Conservation (phyloP, 306 rosid species). For the Vigna unguiculata region DNA sequence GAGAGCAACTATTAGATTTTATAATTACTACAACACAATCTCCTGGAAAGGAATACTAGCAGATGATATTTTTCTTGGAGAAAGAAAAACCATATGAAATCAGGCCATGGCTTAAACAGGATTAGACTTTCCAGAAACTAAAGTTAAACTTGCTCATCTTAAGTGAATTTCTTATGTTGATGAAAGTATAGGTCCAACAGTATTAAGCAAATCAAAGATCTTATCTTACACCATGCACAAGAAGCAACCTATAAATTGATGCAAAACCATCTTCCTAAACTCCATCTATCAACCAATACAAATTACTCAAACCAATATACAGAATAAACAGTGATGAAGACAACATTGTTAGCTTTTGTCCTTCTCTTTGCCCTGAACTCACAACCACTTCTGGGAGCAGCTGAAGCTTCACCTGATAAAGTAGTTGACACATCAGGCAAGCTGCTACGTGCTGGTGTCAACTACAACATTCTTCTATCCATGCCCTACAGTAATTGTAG, state of each 20-base stretch:
- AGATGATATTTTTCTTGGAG: too few species aligned
- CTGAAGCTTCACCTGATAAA: slow-evolving; percentile 14
- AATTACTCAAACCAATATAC: not conserved
- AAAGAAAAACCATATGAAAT: too few species aligned
- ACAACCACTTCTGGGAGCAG: slow-evolving; percentile 31
- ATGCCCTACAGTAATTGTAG: slow-evolving; percentile 6
- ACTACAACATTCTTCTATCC: slow-evolving; percentile 44
- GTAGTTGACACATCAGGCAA: slow-evolving; percentile 53
- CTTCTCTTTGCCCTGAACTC: slow-evolving; percentile 42
- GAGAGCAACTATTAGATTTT: too few species aligned
- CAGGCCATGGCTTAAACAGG: not conserved
- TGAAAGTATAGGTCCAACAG: not conserved
- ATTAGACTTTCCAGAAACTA: not conserved
- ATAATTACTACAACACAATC: too few species aligned
- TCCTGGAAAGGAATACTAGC: too few species aligned
- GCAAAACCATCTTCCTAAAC: not conserved
- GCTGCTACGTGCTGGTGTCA: slow-evolving; percentile 21
- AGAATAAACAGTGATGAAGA: slow-evolving; percentile 24
- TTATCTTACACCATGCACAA: not conserved
- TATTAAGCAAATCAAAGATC: not conserved
- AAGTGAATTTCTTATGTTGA: not conserved
- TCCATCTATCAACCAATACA: slow-evolving; percentile 11
- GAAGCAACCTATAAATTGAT: slow-evolving; percentile 14
- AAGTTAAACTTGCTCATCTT: not conserved
- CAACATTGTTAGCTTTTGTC: not conserved